These are phyloP conservation scores for Hirsutella thompsonii DNA, from an alignment of 2,329 filamentous ascomycete genomes.

Conservation along the genomic window DNA sequence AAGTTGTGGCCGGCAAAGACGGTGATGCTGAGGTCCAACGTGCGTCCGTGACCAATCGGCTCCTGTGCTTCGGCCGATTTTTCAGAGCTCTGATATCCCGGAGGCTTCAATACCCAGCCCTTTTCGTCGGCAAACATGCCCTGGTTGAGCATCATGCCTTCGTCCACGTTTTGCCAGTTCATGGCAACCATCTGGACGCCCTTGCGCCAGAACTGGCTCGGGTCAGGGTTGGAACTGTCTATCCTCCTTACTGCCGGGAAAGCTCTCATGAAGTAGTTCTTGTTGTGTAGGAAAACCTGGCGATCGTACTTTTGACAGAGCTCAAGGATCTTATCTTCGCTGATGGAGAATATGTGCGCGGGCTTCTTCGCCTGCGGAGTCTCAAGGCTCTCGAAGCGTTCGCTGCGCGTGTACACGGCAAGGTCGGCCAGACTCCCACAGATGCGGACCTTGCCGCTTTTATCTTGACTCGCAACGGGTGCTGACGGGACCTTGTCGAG, in stretches of 20 bases:
- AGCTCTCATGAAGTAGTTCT: slow-evolving; percentile 76
- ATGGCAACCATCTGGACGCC: slow-evolving; percentile 96
- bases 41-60: slow-evolving; percentile 33
- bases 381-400: slow-evolving; percentile 62
- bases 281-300: slow-evolving; percentile 78
- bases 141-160: slow-evolving; percentile 92
- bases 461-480: slow-evolving; percentile 7
- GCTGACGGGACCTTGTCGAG: slow-evolving; percentile 2
- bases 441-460: slow-evolving; percentile 42
- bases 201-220: slow-evolving; percentile 78
- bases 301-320: slow-evolving; percentile 49
- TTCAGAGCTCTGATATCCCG: slow-evolving; percentile 49
- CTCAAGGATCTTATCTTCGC: slow-evolving; percentile 60
- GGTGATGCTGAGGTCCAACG: slow-evolving; percentile 56
- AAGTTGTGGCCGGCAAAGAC: slow-evolving; percentile 68
- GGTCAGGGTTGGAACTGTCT: slow-evolving; percentile 89
- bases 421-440: slow-evolving; percentile 59
- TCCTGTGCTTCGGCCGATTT: slow-evolving; percentile 26
- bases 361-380: slow-evolving; percentile 47
- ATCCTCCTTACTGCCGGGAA: slow-evolving; percentile 73
- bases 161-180: slow-evolving; percentile 93
- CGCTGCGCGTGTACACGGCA: slow-evolving; percentile 78
- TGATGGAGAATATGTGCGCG: slow-evolving; percentile 75
- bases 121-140: slow-evolving; percentile 86
- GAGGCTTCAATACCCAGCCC: slow-evolving; percentile 79